Evolutionary conservation across 163 green algal species (phyloP).

Genomic region (Coccomyxa subellipsoidea): DNA sequence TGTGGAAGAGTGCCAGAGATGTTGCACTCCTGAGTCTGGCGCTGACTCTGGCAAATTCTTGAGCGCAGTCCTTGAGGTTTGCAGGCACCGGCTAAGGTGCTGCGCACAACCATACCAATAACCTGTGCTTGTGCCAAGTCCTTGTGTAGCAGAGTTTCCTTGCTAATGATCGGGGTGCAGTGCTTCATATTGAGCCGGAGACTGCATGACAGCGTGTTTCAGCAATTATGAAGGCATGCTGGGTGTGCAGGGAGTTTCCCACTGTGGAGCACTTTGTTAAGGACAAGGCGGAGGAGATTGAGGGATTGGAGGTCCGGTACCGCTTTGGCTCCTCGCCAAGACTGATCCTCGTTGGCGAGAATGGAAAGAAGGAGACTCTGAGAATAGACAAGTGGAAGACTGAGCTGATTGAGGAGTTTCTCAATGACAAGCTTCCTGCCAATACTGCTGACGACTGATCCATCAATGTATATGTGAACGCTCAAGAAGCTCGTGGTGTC

Average conservation of each 20-base stretch:
- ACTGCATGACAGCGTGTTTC: not conserved
- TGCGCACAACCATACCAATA: not conserved
- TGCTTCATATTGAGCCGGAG: not conserved
- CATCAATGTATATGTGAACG: too few species aligned
- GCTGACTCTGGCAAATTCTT: not conserved
- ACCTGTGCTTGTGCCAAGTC: not conserved
- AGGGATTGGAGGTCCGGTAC: not conserved
- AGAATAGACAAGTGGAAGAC: constrained; percentile 1
- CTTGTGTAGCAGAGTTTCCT: not conserved
- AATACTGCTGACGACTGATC: not conserved
- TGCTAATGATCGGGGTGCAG: not conserved
- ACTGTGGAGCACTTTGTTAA: constrained; percentile 1
- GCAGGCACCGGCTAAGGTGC: not conserved
- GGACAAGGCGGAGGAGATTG: not conserved
- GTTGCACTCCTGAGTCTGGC: not conserved
- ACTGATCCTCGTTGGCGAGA: not conserved
- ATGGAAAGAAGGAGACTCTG: not conserved
- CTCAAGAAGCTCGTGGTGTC: too few species aligned
- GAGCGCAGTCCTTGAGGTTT: not conserved
- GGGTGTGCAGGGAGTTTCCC: not conserved
- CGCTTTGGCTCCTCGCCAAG: not conserved
- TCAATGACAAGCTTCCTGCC: not conserved
- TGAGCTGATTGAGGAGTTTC: constrained; percentile 5
- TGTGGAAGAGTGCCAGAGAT: not conserved
- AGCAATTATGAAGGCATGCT: not conserved